Evolutionary conservation across 1,284 basidiomycete species (phyloP).

Genomic region (Cystobasidium slooffiae): DNA sequence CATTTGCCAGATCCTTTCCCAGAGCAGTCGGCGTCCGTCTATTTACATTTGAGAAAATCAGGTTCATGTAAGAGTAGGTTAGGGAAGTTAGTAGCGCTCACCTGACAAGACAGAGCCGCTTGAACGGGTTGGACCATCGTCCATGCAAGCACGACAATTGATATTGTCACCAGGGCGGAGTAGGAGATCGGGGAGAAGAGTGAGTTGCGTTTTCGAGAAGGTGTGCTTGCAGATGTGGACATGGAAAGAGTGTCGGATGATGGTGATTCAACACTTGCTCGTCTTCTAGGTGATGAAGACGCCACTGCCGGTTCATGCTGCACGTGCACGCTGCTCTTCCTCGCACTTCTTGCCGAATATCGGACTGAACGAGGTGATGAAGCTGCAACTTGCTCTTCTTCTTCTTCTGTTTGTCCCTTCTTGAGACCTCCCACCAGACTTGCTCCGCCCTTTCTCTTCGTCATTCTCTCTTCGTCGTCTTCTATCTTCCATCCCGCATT

Average conservation of each 20-base stretch:
- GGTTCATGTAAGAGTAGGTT: not conserved
- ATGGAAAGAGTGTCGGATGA: not conserved
- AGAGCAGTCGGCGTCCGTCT: conserved; percentile 30
- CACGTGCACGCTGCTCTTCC: conserved; percentile 4
- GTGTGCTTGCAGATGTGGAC: not conserved
- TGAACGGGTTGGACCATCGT: conserved; percentile 5
- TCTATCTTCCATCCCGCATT: conserved; percentile 5
- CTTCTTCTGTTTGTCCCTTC: not conserved
- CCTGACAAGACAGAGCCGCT: conserved; percentile 18
- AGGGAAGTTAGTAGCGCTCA: conserved; percentile 6
- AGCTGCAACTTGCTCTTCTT: not conserved
- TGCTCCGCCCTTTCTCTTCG: conserved; percentile 8
- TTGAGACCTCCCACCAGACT: conserved; percentile 6
- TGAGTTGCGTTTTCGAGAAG: not conserved
- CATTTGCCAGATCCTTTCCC: conserved; percentile 24
- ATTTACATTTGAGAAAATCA: not conserved
- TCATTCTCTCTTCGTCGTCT: conserved; percentile 11
- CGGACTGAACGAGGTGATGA: conserved; percentile 16
- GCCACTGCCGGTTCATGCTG: not conserved
- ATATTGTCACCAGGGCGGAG: conserved; percentile 33
- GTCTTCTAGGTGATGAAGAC: no score
- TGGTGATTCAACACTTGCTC: not conserved
- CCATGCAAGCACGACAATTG: conserved; percentile 29
- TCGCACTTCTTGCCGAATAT: conserved; percentile 4
- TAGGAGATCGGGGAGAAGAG: conserved; percentile 19